Evolutionary conservation across 345 rosid species (phyloP).

Genomic region (Camelina neglecta): DNA sequence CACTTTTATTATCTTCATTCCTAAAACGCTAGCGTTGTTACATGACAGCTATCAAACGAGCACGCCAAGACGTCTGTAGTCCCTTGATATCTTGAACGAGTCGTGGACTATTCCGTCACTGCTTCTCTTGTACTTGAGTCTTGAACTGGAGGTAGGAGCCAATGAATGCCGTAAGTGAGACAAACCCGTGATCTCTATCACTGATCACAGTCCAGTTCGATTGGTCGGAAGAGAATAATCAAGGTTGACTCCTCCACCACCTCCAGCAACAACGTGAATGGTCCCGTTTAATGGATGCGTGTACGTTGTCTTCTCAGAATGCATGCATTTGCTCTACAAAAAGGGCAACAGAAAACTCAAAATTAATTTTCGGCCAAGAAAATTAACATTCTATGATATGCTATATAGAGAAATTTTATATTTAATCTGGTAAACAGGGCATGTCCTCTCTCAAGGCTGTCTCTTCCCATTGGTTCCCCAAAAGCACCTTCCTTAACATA

Average conservation of each 20-base stretch:
- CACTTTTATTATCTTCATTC: too few species aligned
- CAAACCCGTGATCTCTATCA: conserved; percentile 55
- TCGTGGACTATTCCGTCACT: conserved; percentile 65
- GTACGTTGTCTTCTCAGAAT: conserved; percentile 50
- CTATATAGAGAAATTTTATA: conserved; percentile 1
- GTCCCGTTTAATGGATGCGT: conserved; percentile 61
- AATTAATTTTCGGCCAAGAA: not conserved
- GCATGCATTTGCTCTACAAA: conserved; percentile 58
- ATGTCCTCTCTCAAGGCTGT: conserved; percentile 67
- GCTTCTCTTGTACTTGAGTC: conserved; percentile 65
- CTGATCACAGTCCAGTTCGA: conserved; percentile 58
- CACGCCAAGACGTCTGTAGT: conserved; percentile 60
- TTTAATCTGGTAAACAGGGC: conserved; percentile 64
- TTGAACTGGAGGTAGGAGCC: conserved; percentile 53
- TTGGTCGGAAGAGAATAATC: conserved; percentile 45
- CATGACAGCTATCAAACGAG: conserved; percentile 57
- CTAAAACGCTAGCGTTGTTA: conserved; percentile 19
- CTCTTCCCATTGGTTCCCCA: conserved; percentile 73
- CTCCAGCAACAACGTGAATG: conserved; percentile 63
- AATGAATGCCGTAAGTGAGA: conserved; percentile 60
- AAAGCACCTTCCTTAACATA: conserved; percentile 61
- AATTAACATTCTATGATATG: not conserved
- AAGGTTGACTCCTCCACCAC: conserved; percentile 70
- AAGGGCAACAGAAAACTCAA: not conserved
- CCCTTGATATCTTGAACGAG: conserved; percentile 57